Conservation (phyloP, 108 stramenopile genomes). For the Fistulifera pelliculosa region DNA sequence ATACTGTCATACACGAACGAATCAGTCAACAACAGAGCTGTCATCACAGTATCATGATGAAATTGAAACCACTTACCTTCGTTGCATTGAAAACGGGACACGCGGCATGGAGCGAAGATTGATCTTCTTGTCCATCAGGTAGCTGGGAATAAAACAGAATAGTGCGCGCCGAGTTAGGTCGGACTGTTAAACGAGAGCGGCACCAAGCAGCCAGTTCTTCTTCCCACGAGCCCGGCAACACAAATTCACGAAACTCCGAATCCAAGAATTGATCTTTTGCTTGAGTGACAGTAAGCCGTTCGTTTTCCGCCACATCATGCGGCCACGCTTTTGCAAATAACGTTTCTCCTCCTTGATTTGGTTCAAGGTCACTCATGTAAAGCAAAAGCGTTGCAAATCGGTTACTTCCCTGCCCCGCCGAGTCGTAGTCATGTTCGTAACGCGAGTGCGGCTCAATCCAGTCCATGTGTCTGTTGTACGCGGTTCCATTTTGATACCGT, state of each 20-base stretch:
- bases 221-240: conserved; percentile 72
- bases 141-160: conserved; percentile 84
- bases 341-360: conserved; percentile 88
- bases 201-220: conserved; percentile 54
- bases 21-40: too few species aligned
- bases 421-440: conserved; percentile 55
- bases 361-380: conserved; percentile 87
- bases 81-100: conserved; percentile 54
- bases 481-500: conserved; percentile 61
- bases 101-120: conserved; percentile 71
- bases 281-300: too few species aligned
- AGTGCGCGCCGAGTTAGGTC: conserved; percentile 63
- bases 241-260: conserved; percentile 12
- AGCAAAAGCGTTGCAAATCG: conserved; percentile 92
- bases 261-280: conserved; percentile 2
- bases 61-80: too few species aligned
- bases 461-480: background rate
- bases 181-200: conserved; percentile 49
- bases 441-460: conserved; percentile 9
- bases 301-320: conserved; percentile 26
- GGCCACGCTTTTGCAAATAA: conserved; percentile 78
- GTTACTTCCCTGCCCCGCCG: conserved; percentile 72
- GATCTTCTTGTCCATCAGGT: conserved; percentile 70
- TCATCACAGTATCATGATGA: too few species aligned
- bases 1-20: conserved; percentile 43